Base-by-base conservation (phyloP, 2,329 filamentous ascomycete genomes). In the Fusarium oxysporum region DNA sequence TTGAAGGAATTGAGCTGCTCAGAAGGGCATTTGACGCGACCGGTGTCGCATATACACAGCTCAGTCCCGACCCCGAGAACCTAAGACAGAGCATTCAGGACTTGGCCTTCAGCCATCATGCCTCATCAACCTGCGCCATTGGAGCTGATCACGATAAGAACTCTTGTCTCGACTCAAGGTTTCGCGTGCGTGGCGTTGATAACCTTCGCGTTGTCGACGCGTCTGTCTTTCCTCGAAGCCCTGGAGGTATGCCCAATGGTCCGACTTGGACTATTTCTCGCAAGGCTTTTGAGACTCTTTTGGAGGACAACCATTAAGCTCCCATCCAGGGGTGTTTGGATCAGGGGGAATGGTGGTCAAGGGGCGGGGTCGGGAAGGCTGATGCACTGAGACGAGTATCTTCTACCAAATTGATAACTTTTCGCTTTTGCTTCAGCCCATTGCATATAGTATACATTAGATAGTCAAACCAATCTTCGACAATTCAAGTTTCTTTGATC, bases 241-340 rank as follows among this genome's bases (percentile, higher is more conserved):
- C 63, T 30, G 63, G 63, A 4, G 63, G 30, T 2, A 65, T 66
- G 61, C 61, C 63, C 0, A 58, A 65, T 7, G 61, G 48, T 3
- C 61, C 48, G 0, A 66, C 63, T 3, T 66, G 63, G 63, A 66
- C 63, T 14, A 66, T 66, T 2, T 66, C 61, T 6, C 50, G 61
- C 37, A 65, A 66, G 37, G 63, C 61, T 19, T 65, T 65, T 14
- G 48, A 66, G 30, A 43, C 17, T 0, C 23, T 66, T 10, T 10
- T 65, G 30, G n/a, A 66, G 17, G 63, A 66, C 1, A 65, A 65
- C 3, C 40, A 65, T 4, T 33, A 3, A 40, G 19, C 11, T 14
- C 11, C 5, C 6, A 10, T 19, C 4, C 3, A 1, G 16, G 6
- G 3, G n/a, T 12, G 3, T 9, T 48, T 17, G 3, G 6, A 30